Evolutionary conservation across 345 rosid species (phyloP).

Genomic region (Mallotus nudiflorus): DNA sequence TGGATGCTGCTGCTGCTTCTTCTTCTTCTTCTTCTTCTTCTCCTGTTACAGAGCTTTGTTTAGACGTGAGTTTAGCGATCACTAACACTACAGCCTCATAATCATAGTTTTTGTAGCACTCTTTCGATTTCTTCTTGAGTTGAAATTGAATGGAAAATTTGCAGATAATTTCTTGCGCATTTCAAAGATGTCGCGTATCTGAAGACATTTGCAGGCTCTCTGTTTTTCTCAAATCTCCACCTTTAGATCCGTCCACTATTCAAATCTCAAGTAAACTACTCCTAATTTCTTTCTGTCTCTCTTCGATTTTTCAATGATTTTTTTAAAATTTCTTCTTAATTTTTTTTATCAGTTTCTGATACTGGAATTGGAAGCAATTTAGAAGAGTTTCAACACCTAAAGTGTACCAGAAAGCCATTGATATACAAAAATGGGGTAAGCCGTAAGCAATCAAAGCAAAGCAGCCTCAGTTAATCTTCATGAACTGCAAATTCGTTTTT

Average conservation of each 20-base stretch:
- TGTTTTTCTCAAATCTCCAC: constrained; percentile 41
- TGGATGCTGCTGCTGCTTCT: no score
- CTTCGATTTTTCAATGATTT: not conserved
- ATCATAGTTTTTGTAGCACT: no score
- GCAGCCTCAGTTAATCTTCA: not conserved
- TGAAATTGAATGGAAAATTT: no score
- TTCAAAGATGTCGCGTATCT: constrained; percentile 75
- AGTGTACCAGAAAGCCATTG: constrained; percentile 25
- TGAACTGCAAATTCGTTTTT: no score
- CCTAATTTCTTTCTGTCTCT: not conserved
- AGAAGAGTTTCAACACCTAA: constrained; percentile 61
- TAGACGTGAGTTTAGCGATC: constrained; percentile 4
- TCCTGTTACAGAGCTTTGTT: constrained; percentile 12
- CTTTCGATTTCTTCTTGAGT: no score
- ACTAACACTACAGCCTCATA: no score
- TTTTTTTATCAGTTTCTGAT: constrained; percentile 55
- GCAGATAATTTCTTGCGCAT: constrained; percentile 69
- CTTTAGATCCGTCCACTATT: constrained; percentile 31
- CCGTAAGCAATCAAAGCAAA: no score
- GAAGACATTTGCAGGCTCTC: constrained; percentile 70
- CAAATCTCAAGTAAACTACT: constrained; percentile 56
- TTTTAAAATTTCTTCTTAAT: not conserved
- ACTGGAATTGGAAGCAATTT: constrained; percentile 65
- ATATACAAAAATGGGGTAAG: constrained; percentile 59
- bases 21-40: not conserved